phyloP scores from a whole-genome alignment of 306 rosid genomes.

The Fragaria ananassa region DNA sequence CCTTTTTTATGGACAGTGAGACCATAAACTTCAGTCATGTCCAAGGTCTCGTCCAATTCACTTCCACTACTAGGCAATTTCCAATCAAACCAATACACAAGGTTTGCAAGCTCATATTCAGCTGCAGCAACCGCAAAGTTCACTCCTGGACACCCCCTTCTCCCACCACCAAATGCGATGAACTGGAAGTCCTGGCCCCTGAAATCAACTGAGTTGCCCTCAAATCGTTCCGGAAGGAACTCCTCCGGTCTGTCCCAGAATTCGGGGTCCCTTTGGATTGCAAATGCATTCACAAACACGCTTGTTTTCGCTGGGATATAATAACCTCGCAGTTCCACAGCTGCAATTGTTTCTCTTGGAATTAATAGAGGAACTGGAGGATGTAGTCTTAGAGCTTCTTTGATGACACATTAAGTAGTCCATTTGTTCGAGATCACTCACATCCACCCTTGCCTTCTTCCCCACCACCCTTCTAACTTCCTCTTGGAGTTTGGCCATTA shows the following conservation, averaged over 20 bases:
- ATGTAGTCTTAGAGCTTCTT: not conserved
- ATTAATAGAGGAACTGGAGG: not conserved
- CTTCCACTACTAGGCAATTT: not conserved
- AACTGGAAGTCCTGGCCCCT: not conserved
- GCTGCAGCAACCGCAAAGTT: not conserved
- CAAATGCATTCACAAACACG: not conserved
- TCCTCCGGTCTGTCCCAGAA: slow-evolving; percentile 6
- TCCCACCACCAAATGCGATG: not conserved
- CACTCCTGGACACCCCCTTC: not conserved
- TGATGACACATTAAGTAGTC: not conserved
- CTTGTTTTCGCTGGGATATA: not conserved
- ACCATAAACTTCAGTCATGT: not conserved
- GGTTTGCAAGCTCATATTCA: not conserved
- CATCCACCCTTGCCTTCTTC: not conserved
- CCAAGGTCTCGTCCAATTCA: not conserved
- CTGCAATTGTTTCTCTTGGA: slow-evolving; percentile 1
- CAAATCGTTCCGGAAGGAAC: not conserved
- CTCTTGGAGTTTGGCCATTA: not conserved
- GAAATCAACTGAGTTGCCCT: not conserved
- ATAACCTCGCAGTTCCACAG: not conserved
- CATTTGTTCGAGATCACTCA: not conserved
- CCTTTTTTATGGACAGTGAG: not conserved
- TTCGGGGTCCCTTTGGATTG: not conserved
- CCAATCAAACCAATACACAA: not conserved
- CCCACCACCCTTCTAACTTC: not conserved